These are phyloP conservation scores for Apiotrichum veenhuisii DNA, from an alignment of 1,284 basidiomycete species.

Conservation along the genomic window DNA sequence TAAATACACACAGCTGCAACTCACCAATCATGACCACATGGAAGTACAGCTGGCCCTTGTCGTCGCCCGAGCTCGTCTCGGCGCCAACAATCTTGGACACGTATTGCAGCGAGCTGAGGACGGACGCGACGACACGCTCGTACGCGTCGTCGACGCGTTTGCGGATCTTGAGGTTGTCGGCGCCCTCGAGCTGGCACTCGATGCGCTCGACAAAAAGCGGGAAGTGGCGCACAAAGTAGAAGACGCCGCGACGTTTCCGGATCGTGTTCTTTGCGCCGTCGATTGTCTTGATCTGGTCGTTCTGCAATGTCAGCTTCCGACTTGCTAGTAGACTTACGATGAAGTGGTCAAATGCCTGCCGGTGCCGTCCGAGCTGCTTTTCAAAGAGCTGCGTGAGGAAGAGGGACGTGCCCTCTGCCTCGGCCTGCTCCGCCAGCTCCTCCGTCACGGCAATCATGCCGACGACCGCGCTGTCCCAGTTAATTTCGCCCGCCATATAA, in stretches of 20 bases:
- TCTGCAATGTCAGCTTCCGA: conserved; percentile 51
- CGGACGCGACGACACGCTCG: conserved; percentile 77
- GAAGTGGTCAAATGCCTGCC: conserved; percentile 68
- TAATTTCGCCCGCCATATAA: not conserved
- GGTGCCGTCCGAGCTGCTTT: conserved; percentile 74
- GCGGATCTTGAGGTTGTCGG: conserved; percentile 73
- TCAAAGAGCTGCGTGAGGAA: conserved; percentile 71
- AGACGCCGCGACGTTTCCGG: conserved; percentile 84
- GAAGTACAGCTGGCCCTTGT: conserved; percentile 94
- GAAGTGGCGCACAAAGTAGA: conserved; percentile 90
- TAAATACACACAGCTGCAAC: conserved; percentile 37
- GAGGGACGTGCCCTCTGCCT: conserved; percentile 68
- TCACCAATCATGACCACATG: conserved; percentile 90
- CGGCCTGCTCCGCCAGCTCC: conserved; percentile 67
- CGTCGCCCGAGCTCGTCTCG: conserved; percentile 62
- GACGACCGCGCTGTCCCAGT: conserved; percentile 68
- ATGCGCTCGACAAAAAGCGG: conserved; percentile 80
- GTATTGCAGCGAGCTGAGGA: conserved; percentile 89
- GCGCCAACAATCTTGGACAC: conserved; percentile 86
- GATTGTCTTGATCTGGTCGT: conserved; percentile 81
- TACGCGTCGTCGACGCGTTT: conserved; percentile 75
- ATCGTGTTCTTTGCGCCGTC: conserved; percentile 69
- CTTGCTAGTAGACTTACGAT: conserved; percentile 58
- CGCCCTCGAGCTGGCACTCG: conserved; percentile 78
- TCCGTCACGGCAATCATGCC: conserved; percentile 80